phyloP scores from a whole-genome alignment of 23 red algal species.

The Gracilaria caudata region DNA sequence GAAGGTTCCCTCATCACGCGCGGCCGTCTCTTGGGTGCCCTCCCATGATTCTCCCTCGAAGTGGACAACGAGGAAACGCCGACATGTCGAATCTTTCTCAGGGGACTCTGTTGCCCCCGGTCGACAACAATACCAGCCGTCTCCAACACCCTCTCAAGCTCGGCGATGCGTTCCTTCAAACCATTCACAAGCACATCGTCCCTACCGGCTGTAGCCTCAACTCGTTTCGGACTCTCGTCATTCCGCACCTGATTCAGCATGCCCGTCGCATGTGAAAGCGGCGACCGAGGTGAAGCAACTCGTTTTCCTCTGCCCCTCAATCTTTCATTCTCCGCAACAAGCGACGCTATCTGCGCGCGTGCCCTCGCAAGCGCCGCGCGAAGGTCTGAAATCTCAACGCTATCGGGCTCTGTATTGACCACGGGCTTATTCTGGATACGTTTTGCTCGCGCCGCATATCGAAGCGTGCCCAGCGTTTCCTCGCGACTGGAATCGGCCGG shows the following conservation, averaged over 20 bases:
- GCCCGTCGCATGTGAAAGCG: background rate
- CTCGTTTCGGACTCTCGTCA: background rate
- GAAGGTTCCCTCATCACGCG: background rate
- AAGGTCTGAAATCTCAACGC: conserved; percentile 65
- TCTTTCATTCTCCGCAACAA: conserved; percentile 71
- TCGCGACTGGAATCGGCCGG: conserved; percentile 76
- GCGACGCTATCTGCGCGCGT: conserved; percentile 74
- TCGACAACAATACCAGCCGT: conserved; percentile 1
- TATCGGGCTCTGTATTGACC: conserved; percentile 83
- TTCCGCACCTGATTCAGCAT: background rate
- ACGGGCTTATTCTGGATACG: conserved; percentile 91
- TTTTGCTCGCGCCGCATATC: conserved; percentile 90
- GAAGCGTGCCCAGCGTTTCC: conserved; percentile 91
- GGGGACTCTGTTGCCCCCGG: background rate
- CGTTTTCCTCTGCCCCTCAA: background rate
- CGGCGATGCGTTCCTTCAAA: conserved; percentile 18
- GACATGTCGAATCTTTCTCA: conserved; percentile 15
- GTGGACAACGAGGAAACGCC: background rate
- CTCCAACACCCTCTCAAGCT: conserved; percentile 41
- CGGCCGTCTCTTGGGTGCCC: conserved; percentile 23
- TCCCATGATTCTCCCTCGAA: background rate
- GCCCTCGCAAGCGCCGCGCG: conserved; percentile 60
- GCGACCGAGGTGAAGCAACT: background rate
- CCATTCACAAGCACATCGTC: conserved; percentile 42
- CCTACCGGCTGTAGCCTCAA: conserved; percentile 5